Percentiles rank a stretch among this genome's conserved stretches.
These are phyloP conservation scores for Backusella australiensis DNA, from an alignment of 192 early-diverging fungal species.

Conservation along the genomic window DNA sequence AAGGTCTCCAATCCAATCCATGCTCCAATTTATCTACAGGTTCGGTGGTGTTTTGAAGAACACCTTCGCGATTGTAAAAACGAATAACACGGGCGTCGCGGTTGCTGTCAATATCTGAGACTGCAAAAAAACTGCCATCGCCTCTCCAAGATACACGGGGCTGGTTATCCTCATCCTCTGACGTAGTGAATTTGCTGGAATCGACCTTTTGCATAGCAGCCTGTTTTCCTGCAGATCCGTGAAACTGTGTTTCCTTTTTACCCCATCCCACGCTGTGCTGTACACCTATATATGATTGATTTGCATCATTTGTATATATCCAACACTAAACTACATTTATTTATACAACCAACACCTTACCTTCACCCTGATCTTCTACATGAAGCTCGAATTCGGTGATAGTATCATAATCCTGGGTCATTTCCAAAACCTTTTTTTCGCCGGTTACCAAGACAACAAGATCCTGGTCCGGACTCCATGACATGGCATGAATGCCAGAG, in stretches of 20 bases:
- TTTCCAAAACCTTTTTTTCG: slow-evolving; percentile 66
- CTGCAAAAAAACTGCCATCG: slow-evolving; percentile 81
- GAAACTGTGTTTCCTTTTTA: slow-evolving; percentile 95
- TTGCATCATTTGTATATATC: neutral
- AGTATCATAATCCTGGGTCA: slow-evolving; percentile 94
- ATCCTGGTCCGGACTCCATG: slow-evolving; percentile 91
- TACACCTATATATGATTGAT: slow-evolving; percentile 37
- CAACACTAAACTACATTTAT: neutral
- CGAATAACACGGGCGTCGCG: slow-evolving; percentile 63
- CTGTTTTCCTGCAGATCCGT: slow-evolving; percentile 82
- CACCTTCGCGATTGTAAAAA: slow-evolving; percentile 84
- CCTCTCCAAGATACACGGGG: slow-evolving; percentile 88
- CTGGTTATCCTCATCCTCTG: slow-evolving; percentile 64
- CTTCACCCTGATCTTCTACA: slow-evolving; percentile 68
- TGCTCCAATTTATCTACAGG: slow-evolving; percentile 76
- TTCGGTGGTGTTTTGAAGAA: slow-evolving; percentile 81
- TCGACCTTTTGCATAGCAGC: slow-evolving; percentile 58
- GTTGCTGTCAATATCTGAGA: slow-evolving; percentile 62
- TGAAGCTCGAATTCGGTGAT: slow-evolving; percentile 79
- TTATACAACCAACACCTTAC: slow-evolving; percentile 19
- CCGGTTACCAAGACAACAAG: slow-evolving; percentile 78
- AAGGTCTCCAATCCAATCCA: slow-evolving; percentile 78
- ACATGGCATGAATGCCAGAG: slow-evolving; percentile 65
- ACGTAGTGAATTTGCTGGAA: slow-evolving; percentile 39
- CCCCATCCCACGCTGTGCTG: slow-evolving; percentile 95